Conservation (phyloP, 257 asterid genomes). For the Ehretia macrophylla region DNA sequence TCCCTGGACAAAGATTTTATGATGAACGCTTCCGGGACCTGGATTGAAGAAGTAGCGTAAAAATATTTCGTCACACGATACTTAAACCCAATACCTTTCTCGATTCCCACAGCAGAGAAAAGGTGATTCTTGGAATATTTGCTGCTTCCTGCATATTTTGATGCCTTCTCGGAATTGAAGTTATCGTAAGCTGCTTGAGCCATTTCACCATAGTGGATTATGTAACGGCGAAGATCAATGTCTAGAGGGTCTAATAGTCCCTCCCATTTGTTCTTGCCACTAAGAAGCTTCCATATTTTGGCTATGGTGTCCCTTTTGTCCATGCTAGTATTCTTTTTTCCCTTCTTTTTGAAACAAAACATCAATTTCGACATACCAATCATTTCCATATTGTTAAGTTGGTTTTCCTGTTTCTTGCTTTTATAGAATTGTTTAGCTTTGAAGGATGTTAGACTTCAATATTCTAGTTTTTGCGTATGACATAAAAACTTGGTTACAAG, state of each 20-base stretch:
- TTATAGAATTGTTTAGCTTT: not conserved
- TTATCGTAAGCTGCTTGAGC: slow-evolving; percentile 56
- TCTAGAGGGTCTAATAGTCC: slow-evolving; percentile 48
- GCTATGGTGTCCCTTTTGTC: slow-evolving; percentile 15
- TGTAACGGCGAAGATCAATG: slow-evolving; percentile 43
- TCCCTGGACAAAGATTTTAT: slow-evolving; percentile 27
- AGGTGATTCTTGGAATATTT: slow-evolving; percentile 24
- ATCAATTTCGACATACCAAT: not conserved
- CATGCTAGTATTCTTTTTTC: not conserved
- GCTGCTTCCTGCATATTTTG: slow-evolving; percentile 30
- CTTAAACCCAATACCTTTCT: slow-evolving; percentile 29
- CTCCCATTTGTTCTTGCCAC: slow-evolving; percentile 48
- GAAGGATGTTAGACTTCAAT: not conserved
- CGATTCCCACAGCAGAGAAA: slow-evolving; percentile 33
- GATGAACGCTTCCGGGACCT: slow-evolving; percentile 40
- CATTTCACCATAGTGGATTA: slow-evolving; percentile 44
- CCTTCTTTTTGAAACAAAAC: not conserved
- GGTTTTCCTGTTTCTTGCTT: not conserved
- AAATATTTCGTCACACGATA: slow-evolving; percentile 41
- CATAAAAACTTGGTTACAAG: not conserved
- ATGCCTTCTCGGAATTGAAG: slow-evolving; percentile 27
- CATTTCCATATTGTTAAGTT: not conserved
- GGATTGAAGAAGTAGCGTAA: slow-evolving; percentile 40
- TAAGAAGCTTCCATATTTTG: slow-evolving; percentile 43
- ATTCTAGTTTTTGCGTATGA: not conserved